Base-by-base conservation (phyloP, 441 rosid species). In the Flueggea neowawraea region DNA sequence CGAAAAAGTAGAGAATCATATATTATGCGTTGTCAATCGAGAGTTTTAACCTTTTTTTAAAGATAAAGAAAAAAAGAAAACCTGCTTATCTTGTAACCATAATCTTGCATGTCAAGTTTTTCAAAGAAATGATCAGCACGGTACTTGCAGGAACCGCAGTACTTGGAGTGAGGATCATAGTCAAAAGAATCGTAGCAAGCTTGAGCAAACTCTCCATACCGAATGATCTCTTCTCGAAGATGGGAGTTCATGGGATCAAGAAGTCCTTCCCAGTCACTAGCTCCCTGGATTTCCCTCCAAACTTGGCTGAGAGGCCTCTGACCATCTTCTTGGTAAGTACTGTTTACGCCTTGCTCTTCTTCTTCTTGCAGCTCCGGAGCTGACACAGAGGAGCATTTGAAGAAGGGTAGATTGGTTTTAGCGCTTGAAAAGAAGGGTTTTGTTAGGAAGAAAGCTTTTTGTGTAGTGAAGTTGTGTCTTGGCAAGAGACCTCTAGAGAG, bases 111-210 rank as follows among this genome's bases (percentile, higher is more conserved):
- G 5, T 84, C 87, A 14, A 84, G 60, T 58, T 78, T 83, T 15
- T 75, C 72, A 12, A 90, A 85, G 67, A 62, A 88, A 52, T 12
- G 79, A 77, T 63, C 66, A 69, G 52, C 73, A 80, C 22, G 88
- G 67, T 77, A 86, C 36, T 72, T 75, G 63, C 86, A 81, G 0
- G 82, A 62, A 2, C 82, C 95, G 31, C 80, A 86, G 5, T 78
- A 74, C 17, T 86, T 81, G 0, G 92, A 84, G 1, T 81, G 81
- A 31, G 85, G 80, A 68, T 88, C 90, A 49, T 84, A 88, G 78
- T 88, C 89, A 58, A 80, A 88, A 6, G 90, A 71, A 68, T 82
- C 76, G 53, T 88, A 88, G 14, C 88, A 83, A 0, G 92, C 81
- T 22, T 86, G 87, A 0, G 84, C 85, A 62, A 88, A 86, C 12